A percentile compares a stretch with the other conserved stretches of the same genome.
These are phyloP conservation scores for Oenanthe sinensis DNA, from an alignment of 129 eudicot species.

Conservation along the genomic window DNA sequence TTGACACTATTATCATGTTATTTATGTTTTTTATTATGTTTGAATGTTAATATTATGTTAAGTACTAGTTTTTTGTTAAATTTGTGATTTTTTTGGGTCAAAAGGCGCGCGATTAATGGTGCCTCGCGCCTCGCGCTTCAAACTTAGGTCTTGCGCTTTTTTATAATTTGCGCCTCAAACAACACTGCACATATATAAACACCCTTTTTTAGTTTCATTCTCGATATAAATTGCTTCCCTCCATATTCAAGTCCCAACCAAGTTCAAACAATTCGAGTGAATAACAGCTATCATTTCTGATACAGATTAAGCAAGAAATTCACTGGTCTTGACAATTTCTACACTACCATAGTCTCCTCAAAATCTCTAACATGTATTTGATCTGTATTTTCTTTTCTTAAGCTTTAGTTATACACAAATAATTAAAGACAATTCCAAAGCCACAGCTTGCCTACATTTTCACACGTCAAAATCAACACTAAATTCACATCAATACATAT, in stretches of 20 bases:
- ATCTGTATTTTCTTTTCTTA: not conserved
- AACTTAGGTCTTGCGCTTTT: too few species aligned
- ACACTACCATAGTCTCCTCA: not conserved
- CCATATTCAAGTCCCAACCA: not conserved
- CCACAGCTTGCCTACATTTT: not conserved
- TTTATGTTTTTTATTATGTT: too few species aligned
- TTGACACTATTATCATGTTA: too few species aligned
- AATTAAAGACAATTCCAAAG: not conserved
- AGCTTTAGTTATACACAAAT: not conserved
- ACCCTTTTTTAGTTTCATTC: not conserved
- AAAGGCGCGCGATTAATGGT: too few species aligned
- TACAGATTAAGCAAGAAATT: not conserved
- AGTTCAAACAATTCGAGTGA: not conserved
- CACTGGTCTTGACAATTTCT: not conserved
- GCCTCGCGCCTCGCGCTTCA: too few species aligned
- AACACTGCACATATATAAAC: not conserved
- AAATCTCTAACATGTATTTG: not conserved
- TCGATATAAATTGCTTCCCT: not conserved
- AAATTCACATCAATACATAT: not conserved
- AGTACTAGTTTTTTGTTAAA: too few species aligned
- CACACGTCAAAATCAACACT: not conserved
- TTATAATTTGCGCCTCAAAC: too few species aligned
- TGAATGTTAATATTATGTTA: too few species aligned
- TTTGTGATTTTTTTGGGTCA: too few species aligned
- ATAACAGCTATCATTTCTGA: too few species aligned